Evolutionary conservation across 2,329 filamentous ascomycete species (phyloP).

Genomic region (Metarhizium humberi): DNA sequence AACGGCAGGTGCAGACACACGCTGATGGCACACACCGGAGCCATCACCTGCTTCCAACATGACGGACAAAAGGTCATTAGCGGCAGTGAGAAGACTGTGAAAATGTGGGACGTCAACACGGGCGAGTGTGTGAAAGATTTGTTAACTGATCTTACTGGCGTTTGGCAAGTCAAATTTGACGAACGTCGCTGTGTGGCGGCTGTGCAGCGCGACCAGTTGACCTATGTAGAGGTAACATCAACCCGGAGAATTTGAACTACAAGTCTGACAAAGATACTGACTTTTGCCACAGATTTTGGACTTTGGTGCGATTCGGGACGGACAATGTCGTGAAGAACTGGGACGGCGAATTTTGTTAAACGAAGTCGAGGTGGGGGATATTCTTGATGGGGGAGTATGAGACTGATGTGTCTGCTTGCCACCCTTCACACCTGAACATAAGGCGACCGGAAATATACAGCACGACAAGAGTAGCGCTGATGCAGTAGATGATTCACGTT

Average conservation of each 20-base stretch:
- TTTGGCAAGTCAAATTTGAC: constrained; percentile 99
- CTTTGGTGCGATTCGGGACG: constrained; percentile 89
- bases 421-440: neutral
- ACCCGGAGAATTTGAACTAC: neutral
- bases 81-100: constrained; percentile 87
- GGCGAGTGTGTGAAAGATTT: constrained; percentile 91
- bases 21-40: constrained; percentile 86
- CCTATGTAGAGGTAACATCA: constrained; percentile 83
- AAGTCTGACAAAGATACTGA: neutral
- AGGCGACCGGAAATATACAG: constrained; percentile 1
- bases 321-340: constrained; percentile 65
- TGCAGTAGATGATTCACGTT: neutral
- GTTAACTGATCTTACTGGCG: constrained; percentile 85
- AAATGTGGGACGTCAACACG: constrained; percentile 96
- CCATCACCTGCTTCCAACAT: constrained; percentile 98
- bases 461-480: neutral
- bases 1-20: constrained; percentile 84
- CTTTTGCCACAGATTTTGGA: constrained; percentile 67
- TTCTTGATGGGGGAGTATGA: constrained; percentile 30
- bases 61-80: constrained; percentile 95
- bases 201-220: constrained; percentile 84
- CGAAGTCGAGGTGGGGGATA: constrained; percentile 40
- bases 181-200: constrained; percentile 91
- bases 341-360: constrained; percentile 69
- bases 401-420: neutral